Conservation (phyloP, 202 grass and related monocot species). For the Setaria viridis region DNA sequence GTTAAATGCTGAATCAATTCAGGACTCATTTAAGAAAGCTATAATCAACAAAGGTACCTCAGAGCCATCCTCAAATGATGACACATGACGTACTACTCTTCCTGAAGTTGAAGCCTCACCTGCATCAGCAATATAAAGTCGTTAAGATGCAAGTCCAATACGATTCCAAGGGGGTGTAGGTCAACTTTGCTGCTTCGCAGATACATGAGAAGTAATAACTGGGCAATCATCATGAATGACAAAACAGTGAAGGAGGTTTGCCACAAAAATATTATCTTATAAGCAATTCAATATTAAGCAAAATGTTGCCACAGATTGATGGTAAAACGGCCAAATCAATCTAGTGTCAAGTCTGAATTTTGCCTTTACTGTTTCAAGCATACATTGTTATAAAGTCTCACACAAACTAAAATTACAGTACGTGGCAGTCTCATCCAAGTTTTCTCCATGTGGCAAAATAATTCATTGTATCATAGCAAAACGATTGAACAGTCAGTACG, state of each 20-base stretch:
- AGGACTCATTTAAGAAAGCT: conserved; percentile 10
- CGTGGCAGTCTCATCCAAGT: background rate
- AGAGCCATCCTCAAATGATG: conserved; percentile 71
- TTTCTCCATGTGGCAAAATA: background rate
- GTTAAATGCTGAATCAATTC: conserved; percentile 11
- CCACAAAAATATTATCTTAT: conserved; percentile 21
- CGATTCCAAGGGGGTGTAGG: background rate
- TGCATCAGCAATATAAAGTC: conserved; percentile 40
- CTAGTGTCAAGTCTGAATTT: background rate
- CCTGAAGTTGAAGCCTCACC: conserved; percentile 62
- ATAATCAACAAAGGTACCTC: conserved; percentile 60
- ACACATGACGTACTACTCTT: conserved; percentile 75
- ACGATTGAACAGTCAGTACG: background rate
- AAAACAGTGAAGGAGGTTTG: conserved; percentile 25
- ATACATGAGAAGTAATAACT: conserved; percentile 12
- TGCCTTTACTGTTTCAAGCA: background rate
- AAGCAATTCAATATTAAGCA: background rate
- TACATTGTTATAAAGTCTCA: background rate
- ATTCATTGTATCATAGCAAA: background rate
- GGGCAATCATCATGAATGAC: background rate
- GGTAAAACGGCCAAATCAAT: conserved; percentile 13
- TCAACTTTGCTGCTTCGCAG: conserved; percentile 14
- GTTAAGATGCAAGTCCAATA: conserved; percentile 28
- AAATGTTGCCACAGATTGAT: background rate
- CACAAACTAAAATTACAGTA: background rate